Base-by-base conservation (phyloP, 73 alveolate genomes). In the Paramecium octaurelia region DNA sequence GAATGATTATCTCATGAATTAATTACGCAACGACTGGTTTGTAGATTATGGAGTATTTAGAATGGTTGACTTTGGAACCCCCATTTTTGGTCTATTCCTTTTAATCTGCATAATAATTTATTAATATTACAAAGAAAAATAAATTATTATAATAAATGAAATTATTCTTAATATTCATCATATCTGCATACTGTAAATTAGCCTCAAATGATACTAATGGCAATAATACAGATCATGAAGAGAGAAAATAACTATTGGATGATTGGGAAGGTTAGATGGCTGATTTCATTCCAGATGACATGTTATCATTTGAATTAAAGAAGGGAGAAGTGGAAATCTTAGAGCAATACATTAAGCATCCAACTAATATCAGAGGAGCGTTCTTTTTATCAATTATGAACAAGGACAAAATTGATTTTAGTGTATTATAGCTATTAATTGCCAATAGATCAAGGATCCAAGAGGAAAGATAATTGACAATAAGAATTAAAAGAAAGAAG, bases 341-440 rank as follows among this genome's bases (percentile, higher is more conserved):
- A 31, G 86, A 64, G 58, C 35, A 87, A 50, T 73, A 60, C 34
- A 64, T 87, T 16, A 38, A 60, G 8, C 58, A 64, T 18, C 93
- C 93, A 58, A 87, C 93, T 36, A 64, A 87, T 35, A 50, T 87
- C 27, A 87, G 93, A 87, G 93, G 93, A 42, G 93, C 93, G 11
- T 87, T 64, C 88, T 87, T 87, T 24, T 46, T 87, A 29, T 60
- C 46, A 58, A 43, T 64, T 40, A 58, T 87, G 48, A 58, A 75
- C 21, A 58, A 87, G 12, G 86, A 87, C 18, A 87, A 87, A 48
- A 64, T 87, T 9, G 93, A 87, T 58, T 87, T 87, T 80, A 16
- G 60, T 35, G 93, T 87, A 87, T 40, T 48, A 34, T 20, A 14
- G 59, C 21, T 54, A 58, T 59, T 34, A 58, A 35, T 23, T n/a